Conservation (phyloP, 768 basidiomycete species). For the Boletellus emodensis region DNA sequence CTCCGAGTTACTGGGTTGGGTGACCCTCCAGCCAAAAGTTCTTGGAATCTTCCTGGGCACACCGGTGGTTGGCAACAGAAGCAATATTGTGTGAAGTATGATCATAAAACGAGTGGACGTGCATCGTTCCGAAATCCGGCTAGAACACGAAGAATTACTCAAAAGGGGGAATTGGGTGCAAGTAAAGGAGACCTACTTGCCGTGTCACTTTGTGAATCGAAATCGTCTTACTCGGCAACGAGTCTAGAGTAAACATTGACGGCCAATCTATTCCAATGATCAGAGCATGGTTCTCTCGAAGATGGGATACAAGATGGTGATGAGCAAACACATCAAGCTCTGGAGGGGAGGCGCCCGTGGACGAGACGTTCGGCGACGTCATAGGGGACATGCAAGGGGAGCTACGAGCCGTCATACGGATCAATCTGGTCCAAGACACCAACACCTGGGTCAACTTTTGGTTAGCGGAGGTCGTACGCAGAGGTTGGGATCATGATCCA, state of each 20-base stretch:
- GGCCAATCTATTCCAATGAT: background rate
- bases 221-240: slow-evolving; percentile 45
- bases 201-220: slow-evolving; percentile 30
- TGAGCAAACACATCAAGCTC: slow-evolving; percentile 48
- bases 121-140: slow-evolving; percentile 61
- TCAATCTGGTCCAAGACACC: slow-evolving; percentile 48
- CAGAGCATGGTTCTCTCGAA: slow-evolving; percentile 32
- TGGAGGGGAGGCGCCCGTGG: slow-evolving; percentile 46
- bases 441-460: slow-evolving; percentile 49
- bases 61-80: slow-evolving; percentile 39
- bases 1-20: background rate
- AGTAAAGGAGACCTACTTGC: slow-evolving; percentile 27
- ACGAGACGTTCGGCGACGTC: slow-evolving; percentile 33
- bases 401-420: slow-evolving; percentile 38
- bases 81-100: background rate
- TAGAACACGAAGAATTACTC: slow-evolving; percentile 13
- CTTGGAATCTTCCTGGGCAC: slow-evolving; percentile 39
- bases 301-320: slow-evolving; percentile 45
- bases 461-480: background rate
- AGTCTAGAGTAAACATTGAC: slow-evolving; percentile 30
- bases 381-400: too few species aligned
- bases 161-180: too few species aligned
- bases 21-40: slow-evolving; percentile 61
- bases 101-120: background rate
- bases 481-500: background rate